These are phyloP conservation scores for Allium cepa DNA, from an alignment of 106 monocot genomes.

Conservation along the genomic window DNA sequence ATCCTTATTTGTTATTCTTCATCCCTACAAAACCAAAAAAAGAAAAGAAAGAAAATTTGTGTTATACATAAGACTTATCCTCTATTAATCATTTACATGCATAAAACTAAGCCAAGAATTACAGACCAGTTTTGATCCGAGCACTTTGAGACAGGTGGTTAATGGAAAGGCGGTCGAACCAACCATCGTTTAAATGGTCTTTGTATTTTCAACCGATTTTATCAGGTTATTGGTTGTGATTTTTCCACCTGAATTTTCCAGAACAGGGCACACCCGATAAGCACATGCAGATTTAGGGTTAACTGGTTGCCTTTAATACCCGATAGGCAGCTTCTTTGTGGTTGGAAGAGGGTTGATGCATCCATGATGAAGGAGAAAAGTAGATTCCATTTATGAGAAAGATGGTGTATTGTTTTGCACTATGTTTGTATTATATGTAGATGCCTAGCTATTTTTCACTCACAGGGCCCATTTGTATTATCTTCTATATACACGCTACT, in stretches of 20 bases:
- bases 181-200: constrained; percentile 48
- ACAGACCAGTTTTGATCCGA: constrained; percentile 13
- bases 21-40: constrained; percentile 12
- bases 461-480: background rate
- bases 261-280: background rate
- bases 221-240: background rate
- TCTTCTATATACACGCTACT: too few species aligned
- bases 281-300: background rate
- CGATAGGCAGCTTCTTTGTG: background rate
- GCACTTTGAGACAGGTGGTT: constrained; percentile 39
- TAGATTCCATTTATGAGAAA: constrained; percentile 1
- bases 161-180: constrained; percentile 72
- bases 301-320: background rate
- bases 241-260: constrained; percentile 1
- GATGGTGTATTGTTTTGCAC: background rate
- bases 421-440: background rate
- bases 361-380: constrained; percentile 3
- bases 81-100: too few species aligned
- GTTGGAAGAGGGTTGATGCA: constrained; percentile 4
- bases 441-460: background rate
- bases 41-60: too few species aligned
- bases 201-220: background rate
- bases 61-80: too few species aligned
- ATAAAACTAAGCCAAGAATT: background rate
- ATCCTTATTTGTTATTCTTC: constrained; percentile 35